These are phyloP conservation scores for Penicillium herquei DNA, from an alignment of 495 filamentous ascomycete genomes.

Conservation along the genomic window DNA sequence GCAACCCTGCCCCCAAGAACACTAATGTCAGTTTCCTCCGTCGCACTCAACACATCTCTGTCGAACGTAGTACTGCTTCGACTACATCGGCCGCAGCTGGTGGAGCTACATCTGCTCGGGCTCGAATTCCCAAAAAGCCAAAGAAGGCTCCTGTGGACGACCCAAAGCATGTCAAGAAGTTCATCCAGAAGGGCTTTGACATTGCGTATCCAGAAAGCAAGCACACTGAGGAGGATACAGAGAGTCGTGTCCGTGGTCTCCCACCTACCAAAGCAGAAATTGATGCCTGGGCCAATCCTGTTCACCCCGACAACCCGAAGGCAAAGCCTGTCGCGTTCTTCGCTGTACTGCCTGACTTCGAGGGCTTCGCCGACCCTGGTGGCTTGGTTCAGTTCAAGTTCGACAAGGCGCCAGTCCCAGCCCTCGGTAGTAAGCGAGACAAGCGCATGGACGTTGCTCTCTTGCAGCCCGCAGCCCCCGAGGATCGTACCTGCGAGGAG, in stretches of 20 bases:
- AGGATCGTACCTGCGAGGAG: constrained; percentile 43
- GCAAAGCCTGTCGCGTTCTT: constrained; percentile 75
- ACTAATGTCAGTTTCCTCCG: constrained; percentile 88
- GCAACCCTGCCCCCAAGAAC: constrained; percentile 70
- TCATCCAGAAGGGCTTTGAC: constrained; percentile 83
- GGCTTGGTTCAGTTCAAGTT: constrained; percentile 90
- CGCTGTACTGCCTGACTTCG: constrained; percentile 83
- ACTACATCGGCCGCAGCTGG: constrained; percentile 38
- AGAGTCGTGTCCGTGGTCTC: constrained; percentile 52
- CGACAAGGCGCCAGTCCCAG: constrained; percentile 69
- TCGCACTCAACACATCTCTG: constrained; percentile 92
- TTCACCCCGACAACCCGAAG: constrained; percentile 80
- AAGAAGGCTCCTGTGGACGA: constrained; percentile 60
- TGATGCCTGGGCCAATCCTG: constrained; percentile 69
- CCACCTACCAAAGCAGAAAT: constrained; percentile 54
- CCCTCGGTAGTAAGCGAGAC: constrained; percentile 62
- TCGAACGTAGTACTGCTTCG: constrained; percentile 47
- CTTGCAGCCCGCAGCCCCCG: constrained; percentile 62
- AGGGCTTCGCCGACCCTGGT: constrained; percentile 81
- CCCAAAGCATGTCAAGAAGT: constrained; percentile 76
- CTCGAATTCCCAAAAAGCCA: constrained; percentile 40
- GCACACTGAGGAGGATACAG: constrained; percentile 53
- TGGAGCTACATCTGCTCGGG: constrained; percentile 28
- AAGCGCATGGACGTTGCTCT: constrained; percentile 76
- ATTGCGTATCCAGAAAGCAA: constrained; percentile 69